A percentile compares a stretch with the other conserved stretches of the same genome.
Evolutionary conservation across 1,139 yeast genomes (phyloP).

Genomic region (Magnusiomyces clavatus): DNA sequence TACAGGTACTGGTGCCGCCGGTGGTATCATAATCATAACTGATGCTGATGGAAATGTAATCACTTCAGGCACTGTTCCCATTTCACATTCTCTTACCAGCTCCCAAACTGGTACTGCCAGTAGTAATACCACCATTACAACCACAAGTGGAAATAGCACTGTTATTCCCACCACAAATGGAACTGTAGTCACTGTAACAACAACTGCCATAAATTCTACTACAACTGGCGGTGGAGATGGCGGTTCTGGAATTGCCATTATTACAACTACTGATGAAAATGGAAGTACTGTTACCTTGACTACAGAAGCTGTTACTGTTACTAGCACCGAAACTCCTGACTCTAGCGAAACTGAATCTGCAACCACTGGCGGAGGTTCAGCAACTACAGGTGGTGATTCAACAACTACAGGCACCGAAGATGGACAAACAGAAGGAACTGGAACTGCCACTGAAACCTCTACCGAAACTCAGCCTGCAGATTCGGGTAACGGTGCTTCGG

Average conservation of each 20-base stretch:
- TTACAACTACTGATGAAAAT: constrained; percentile 2
- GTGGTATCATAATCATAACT: background rate
- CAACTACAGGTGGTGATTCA: background rate
- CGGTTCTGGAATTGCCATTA: background rate
- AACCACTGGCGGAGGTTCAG: constrained; percentile 1
- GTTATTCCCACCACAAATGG: constrained; percentile 11
- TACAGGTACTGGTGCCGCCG: background rate
- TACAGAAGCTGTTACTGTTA: background rate
- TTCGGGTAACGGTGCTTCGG: background rate
- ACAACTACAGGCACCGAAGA: constrained; percentile 10
- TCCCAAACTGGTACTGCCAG: background rate
- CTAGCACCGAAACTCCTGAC: background rate
- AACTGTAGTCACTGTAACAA: background rate
- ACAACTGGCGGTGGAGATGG: background rate
- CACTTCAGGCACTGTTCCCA: background rate
- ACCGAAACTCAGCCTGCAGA: background rate
- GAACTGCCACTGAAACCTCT: constrained; percentile 1
- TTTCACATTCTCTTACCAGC: background rate
- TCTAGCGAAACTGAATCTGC: background rate
- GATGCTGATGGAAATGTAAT: constrained; percentile 1
- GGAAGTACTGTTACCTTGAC: background rate
- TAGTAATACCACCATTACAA: background rate
- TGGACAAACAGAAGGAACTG: background rate
- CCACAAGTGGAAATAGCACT: constrained; percentile 1
- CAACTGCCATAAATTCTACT: constrained; percentile 4